Evolutionary conservation across 75 land plant species (phyloP).

Genomic region (Azolla pinnata): DNA sequence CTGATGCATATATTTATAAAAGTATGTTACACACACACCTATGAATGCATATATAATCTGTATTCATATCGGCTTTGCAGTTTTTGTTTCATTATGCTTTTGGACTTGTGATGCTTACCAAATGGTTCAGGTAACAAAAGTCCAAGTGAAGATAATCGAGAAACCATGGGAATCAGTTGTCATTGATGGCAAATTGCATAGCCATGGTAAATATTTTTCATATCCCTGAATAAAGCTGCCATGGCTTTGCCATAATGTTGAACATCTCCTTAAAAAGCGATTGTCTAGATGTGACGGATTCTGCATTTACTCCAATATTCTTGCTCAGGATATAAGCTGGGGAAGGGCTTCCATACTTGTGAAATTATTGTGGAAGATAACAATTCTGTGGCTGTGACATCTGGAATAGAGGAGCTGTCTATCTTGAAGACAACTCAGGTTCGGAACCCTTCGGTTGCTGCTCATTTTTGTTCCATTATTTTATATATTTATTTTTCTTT

Average conservation of each 20-base stretch:
- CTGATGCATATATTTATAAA: no score
- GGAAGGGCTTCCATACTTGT: slow-evolving; percentile 69
- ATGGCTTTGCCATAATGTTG: neutral
- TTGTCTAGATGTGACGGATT: no score
- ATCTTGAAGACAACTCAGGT: slow-evolving; percentile 91
- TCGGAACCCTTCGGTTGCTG: neutral
- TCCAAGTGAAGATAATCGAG: slow-evolving; percentile 51
- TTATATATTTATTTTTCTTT: no score
- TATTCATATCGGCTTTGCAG: no score
- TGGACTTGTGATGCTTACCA: no score
- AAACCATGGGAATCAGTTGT: slow-evolving; percentile 82
- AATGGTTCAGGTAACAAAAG: slow-evolving; percentile 48
- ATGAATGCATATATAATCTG: no score
- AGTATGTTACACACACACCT: no score
- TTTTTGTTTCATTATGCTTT: no score
- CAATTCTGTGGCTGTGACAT: slow-evolving; percentile 36
- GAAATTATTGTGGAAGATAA: slow-evolving; percentile 56
- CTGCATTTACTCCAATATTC: no score
- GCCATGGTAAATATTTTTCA: slow-evolving; percentile 55
- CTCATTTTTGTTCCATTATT: no score
- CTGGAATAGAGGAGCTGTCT: slow-evolving; percentile 71
- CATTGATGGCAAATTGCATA: slow-evolving; percentile 60
- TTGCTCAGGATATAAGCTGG: slow-evolving; percentile 95
- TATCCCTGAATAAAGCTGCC: no score
- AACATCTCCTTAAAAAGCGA: no score